Evolutionary conservation across 2,329 filamentous ascomycete genomes (phyloP).

Genomic region (Sclerotinia trifoliorum): DNA sequence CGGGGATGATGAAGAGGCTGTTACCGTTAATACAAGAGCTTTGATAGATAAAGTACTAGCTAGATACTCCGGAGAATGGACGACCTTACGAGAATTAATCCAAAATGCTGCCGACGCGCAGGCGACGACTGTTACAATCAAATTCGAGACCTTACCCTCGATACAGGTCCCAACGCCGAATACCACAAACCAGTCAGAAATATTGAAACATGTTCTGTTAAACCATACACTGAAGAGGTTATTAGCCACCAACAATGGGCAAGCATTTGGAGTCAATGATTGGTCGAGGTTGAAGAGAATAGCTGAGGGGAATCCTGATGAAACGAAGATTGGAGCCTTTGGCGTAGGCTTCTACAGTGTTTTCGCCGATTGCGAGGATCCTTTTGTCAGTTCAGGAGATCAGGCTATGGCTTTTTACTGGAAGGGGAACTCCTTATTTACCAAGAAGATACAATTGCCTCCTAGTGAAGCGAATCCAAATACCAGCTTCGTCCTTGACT

Average conservation of each 20-base stretch:
- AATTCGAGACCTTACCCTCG: slow-evolving; percentile 88
- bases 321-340: slow-evolving; percentile 98
- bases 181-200: slow-evolving; percentile 64
- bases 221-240: slow-evolving; percentile 84
- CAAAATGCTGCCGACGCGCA: slow-evolving; percentile 98
- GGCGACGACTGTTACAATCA: slow-evolving; percentile 83
- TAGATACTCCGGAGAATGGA: slow-evolving; percentile 95
- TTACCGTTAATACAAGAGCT: slow-evolving; percentile 95
- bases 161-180: slow-evolving; percentile 65
- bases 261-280: slow-evolving; percentile 83
- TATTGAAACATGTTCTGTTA: slow-evolving; percentile 78
- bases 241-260: slow-evolving; percentile 90
- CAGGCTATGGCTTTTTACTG: slow-evolving; percentile 99
- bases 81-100: slow-evolving; percentile 83
- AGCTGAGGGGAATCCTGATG: slow-evolving; percentile 97
- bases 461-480: slow-evolving; percentile 63
- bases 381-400: slow-evolving; percentile 88
- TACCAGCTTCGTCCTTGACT: slow-evolving; percentile 93
- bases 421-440: slow-evolving; percentile 98
- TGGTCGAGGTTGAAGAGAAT: slow-evolving; percentile 94
- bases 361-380: slow-evolving; percentile 96
- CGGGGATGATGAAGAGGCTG: slow-evolving; percentile 90
- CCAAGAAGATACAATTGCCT: slow-evolving; percentile 75
- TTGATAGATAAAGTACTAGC: slow-evolving; percentile 97
- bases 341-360: slow-evolving; percentile 98